phyloP scores from a whole-genome alignment of 768 basidiomycete species.

The Lentinus brumalis region DNA sequence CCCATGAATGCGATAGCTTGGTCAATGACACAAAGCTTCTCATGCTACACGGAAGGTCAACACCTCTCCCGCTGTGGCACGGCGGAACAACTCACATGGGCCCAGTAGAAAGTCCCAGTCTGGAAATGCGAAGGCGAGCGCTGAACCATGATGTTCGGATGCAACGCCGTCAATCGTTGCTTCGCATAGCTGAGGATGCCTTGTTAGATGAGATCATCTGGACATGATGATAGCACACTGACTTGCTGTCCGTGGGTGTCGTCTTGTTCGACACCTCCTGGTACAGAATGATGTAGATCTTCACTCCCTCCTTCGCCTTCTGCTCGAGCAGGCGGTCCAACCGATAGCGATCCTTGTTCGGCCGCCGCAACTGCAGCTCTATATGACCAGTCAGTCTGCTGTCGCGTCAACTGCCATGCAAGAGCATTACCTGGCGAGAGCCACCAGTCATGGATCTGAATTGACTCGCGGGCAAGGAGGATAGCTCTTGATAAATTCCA shows the following conservation, averaged over 20 bases:
- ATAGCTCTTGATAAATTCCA: slow-evolving; percentile 96
- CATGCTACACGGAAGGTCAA: slow-evolving; percentile 60
- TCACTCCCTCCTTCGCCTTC: slow-evolving; percentile 95
- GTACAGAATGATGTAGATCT: slow-evolving; percentile 93
- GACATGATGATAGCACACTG: slow-evolving; percentile 27
- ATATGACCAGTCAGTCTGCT: slow-evolving; percentile 6
- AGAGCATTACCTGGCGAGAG: slow-evolving; percentile 68
- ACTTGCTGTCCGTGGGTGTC: slow-evolving; percentile 94
- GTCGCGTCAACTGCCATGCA: neutral
- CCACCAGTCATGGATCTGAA: slow-evolving; percentile 99
- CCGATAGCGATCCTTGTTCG: slow-evolving; percentile 81
- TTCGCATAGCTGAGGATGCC: slow-evolving; percentile 72
- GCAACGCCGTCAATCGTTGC: slow-evolving; percentile 72
- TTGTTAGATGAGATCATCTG: neutral
- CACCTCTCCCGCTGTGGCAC: neutral
- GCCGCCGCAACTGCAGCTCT: slow-evolving; percentile 86
- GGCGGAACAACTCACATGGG: slow-evolving; percentile 65
- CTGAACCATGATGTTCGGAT: slow-evolving; percentile 94
- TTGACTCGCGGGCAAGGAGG: slow-evolving; percentile 80
- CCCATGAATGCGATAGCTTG: slow-evolving; percentile 98
- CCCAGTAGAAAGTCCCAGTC: slow-evolving; percentile 98
- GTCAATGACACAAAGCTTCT: slow-evolving; percentile 97
- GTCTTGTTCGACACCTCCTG: slow-evolving; percentile 95
- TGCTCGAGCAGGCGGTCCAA: slow-evolving; percentile 83
- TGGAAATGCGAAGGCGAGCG: slow-evolving; percentile 97